Evolutionary conservation across 495 filamentous ascomycete species (phyloP), one percentile per base, ranked within the genome.

Genomic region (Annulohypoxylon moriforme): DNA sequence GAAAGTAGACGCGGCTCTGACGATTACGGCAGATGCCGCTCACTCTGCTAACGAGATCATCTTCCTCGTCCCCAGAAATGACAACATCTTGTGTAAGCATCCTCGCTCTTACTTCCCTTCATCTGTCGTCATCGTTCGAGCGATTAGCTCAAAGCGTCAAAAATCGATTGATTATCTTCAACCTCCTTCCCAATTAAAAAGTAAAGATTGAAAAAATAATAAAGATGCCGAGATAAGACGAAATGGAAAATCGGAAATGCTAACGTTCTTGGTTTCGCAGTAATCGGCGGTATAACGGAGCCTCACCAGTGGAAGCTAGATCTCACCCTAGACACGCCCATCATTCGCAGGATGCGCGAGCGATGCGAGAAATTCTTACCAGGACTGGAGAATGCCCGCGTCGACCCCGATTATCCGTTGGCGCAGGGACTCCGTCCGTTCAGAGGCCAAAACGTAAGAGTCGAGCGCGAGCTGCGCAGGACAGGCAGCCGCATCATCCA

Each of bases 11-110:
- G 74, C 75, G 16, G 81, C 84, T 4, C 68, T 85, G 66, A 77
- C 77, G 1, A 79, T 85, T 59, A 77, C 80, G 34, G 77, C 82
- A 42, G 78, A 80, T 18, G 76, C 77, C 9, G 75, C 68, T 27
- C 68, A 74, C 60, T 76, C 72, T 20, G 27, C 78, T 7, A 77
- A 83, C 55, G 82, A 85, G 55, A 84, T 85, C 47, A 79, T 83
- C 9, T 84, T 87, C 65, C 74, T 87, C 34, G 81, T 86, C n/a
- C 84, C 85, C 10, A 79, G 85, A 8, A 85, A 84, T 67, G 82
- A 86, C 67, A 81, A 84, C 66, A 85, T 81, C 36, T 78, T 87
- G 1, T 57, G 71, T 73, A 73, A 73, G 71, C 31, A 47, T 36
- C 55, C 60, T 55, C 60, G 49, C 60, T 40, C 1, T 14, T 2